Conservation (phyloP, 148 eudicot species). For the Rhododendron kiyosumense region DNA sequence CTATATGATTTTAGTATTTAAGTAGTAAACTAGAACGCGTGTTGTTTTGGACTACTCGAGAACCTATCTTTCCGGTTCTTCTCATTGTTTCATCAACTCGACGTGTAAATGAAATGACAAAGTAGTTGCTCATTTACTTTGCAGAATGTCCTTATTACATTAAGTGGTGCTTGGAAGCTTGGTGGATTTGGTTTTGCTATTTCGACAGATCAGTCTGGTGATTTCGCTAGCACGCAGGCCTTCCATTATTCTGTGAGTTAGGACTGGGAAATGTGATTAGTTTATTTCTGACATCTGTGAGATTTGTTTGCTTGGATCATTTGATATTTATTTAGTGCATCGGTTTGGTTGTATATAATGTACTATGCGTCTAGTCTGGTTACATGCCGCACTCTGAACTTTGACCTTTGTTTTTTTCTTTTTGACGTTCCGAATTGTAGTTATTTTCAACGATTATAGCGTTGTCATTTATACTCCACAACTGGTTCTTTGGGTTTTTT, state of each 20-base stretch:
- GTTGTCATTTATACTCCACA: neutral
- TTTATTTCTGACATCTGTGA: neutral
- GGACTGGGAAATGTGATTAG: neutral
- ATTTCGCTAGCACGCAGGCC: conserved; percentile 44
- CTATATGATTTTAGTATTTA: neutral
- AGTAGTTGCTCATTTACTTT: conserved; percentile 12
- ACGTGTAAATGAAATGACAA: conserved; percentile 1
- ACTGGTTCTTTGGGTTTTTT: neutral
- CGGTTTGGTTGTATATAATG: neutral
- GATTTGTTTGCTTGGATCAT: neutral
- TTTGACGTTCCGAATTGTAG: neutral
- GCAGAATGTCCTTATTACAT: conserved; percentile 84
- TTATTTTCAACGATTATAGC: neutral
- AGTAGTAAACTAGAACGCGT: neutral
- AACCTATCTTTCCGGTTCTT: neutral
- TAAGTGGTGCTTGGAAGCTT: conserved; percentile 96
- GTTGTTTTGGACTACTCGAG: neutral
- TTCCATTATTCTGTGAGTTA: conserved; percentile 92
- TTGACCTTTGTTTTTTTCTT: neutral
- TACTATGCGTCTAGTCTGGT: neutral
- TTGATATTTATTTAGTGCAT: neutral
- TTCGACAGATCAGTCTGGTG: conserved; percentile 64
- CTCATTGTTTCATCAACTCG: neutral
- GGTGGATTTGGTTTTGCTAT: conserved; percentile 96
- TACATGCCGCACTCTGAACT: neutral